Base-by-base conservation (phyloP, 2,329 filamentous ascomycete genomes). In the Aureobasidium mangrovei region DNA sequence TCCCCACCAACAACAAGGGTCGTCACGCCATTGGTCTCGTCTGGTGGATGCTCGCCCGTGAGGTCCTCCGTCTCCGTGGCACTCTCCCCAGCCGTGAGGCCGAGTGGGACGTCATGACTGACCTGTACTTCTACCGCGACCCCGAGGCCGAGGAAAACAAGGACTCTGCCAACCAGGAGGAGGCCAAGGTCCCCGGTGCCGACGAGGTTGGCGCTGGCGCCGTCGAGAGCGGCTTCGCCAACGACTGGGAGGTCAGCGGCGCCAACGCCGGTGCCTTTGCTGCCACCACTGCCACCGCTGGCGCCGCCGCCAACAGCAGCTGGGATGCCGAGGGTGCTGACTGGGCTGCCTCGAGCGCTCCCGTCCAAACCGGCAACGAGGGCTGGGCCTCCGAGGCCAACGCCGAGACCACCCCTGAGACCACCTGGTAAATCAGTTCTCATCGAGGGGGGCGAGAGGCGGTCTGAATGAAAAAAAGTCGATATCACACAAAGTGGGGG, bases 1-100 rank as follows among this genome's bases (percentile, higher is more conserved):
- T 98, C 78, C 93, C 93, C 71, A 96, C 93, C 81, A 98, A 98
- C 89, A 98, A 98, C 89, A 98, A 98, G 87, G 91, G 91, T 82
- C 91, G 93, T 74, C 91, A 97, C 80, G 85, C 94, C 74, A 98
- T 98, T 69, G 93, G 93, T 81, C 83, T 93, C 69, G 76, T 98
- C 80, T 98, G 93, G 93, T 98, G 93, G 93, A 86, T 98, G 85
- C 84, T 98, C 67, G 91, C 93, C 74, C 93, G 93, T 83, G 93
- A 98, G 84, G 91, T 98, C 74, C 91, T 98, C 76, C 90, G 94
- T 73, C 90, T 98, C 71, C 90, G 93, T 69, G 93, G 94, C 68
- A 97, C 91, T 71, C 89, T 98, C 72, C 86, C 88, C 73, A 89
- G 82, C 82, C 90, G 93, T 74, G 93, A 98, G 79, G 85, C 86